Evolutionary conservation across 331 rosid genomes (phyloP), one percentile per base, ranked within the genome.

Genomic region (Telfairia occidentalis): DNA sequence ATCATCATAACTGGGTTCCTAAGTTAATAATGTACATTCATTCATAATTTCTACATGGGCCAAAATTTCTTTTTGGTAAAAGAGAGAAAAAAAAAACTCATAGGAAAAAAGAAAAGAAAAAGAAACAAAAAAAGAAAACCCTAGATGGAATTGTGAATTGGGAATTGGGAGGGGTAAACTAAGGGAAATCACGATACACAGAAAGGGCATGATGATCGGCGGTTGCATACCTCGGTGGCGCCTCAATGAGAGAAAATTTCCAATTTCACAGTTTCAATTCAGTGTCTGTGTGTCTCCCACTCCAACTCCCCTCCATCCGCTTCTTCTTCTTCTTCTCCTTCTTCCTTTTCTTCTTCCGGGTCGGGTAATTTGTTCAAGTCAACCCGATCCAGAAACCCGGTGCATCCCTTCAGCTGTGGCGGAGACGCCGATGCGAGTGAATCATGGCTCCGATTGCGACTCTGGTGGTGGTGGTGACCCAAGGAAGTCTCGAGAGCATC

Each of bases 401-500:
- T 26, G 19, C 74, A 37, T 0, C 73, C 75, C 73, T 82, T 82
- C 13, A 70, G 43, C 75, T 77, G 77, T 71, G 11, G 80, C 53
- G 45, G 79, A 65, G 11, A 80, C 76, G 3, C 24, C 60, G 53
- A 35, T 74, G 42, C 28, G 28, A 13, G 69, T 26, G 2, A 82
- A 21, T 73, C 87, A 6, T 43, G 84, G 53, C 57, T 86, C 9
- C 81, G 89, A 28, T 80, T 86, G 18, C 2, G 40, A 34, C 26
- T 34, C 1, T 40, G 45, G 2, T 35, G 45, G 16, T 52, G 58
- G 4, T 75, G 76, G 19, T 71, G 82, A 10, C 78, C 84, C 29
- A 77, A 45, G 10, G 93, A 82, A 10, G 89, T 85, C 79, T 95
- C 87, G 4, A 87, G 85, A 12, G 99, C 99, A 63, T 92, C 99